Conservation (phyloP, 2,329 filamentous ascomycete species). For the Aureobasidium sp. region DNA sequence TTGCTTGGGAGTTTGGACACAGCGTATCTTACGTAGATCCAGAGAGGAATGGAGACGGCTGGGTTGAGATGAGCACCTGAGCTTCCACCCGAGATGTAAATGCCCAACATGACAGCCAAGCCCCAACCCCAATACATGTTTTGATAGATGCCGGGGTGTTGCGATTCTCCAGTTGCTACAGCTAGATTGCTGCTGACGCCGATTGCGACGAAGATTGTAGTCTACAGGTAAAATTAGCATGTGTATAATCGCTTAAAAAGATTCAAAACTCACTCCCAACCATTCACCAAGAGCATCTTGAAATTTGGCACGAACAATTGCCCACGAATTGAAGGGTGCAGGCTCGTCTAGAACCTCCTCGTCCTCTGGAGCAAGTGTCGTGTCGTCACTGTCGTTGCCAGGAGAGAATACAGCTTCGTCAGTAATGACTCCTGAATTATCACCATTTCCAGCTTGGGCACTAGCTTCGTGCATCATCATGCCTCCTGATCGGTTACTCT, state of each 20-base stretch:
- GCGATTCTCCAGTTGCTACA: conserved; percentile 35
- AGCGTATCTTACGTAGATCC: conserved; percentile 26
- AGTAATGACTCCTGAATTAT: background rate
- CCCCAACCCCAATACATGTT: conserved; percentile 41
- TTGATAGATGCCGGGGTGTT: conserved; percentile 20
- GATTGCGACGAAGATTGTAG: conserved; percentile 27
- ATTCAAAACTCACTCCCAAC: conserved; percentile 30
- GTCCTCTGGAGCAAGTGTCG: conserved; percentile 12
- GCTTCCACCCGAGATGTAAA: conserved; percentile 37
- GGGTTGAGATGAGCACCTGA: conserved; percentile 45
- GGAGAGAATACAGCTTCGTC: background rate
- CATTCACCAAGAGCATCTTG: conserved; percentile 58
- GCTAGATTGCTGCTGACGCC: conserved; percentile 24
- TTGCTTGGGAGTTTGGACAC: background rate
- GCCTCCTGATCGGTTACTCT: background rate
- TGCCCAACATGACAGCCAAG: conserved; percentile 45
- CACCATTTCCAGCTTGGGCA: background rate
- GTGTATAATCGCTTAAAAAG: background rate
- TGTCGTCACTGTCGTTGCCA: background rate
- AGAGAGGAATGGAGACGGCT: conserved; percentile 36
- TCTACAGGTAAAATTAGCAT: conserved; percentile 20
- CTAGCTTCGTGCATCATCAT: background rate
- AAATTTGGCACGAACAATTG: conserved; percentile 42
- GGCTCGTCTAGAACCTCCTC: conserved; percentile 5
- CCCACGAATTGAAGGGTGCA: conserved; percentile 43